Evolutionary conservation across 305 asterid genomes (phyloP).

Genomic region (Nicotiana rustica): DNA sequence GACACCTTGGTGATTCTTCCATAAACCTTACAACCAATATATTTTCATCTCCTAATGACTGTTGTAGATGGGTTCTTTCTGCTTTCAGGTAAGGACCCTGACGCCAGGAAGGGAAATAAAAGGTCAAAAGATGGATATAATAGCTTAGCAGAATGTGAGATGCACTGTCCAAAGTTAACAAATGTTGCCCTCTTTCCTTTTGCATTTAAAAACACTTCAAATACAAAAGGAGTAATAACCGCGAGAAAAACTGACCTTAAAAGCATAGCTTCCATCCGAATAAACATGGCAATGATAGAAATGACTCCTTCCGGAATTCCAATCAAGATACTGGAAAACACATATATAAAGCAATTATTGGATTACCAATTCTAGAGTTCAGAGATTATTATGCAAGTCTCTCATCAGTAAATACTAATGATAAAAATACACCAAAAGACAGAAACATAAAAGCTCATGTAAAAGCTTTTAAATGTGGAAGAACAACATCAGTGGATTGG

Average conservation of each 20-base stretch:
- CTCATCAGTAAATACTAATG: not conserved
- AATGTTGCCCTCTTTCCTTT: not conserved
- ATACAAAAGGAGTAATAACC: not conserved
- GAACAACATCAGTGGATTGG: not conserved
- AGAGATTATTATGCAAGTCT: constrained; percentile 5
- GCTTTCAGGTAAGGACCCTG: constrained; percentile 83
- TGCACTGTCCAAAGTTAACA: constrained; percentile 16
- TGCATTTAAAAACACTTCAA: not conserved
- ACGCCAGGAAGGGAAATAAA: constrained; percentile 25
- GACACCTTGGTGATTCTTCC: constrained; percentile 42
- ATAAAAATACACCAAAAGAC: not conserved
- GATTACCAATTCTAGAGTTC: not conserved
- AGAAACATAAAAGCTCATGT: not conserved
- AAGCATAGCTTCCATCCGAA: constrained; percentile 55
- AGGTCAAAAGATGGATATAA: constrained; percentile 3
- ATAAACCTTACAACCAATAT: constrained; percentile 69
- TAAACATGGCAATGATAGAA: constrained; percentile 58
- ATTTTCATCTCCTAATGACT: constrained; percentile 69
- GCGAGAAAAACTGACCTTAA: constrained; percentile 61
- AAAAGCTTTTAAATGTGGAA: not conserved
- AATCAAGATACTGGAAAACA: constrained; percentile 59
- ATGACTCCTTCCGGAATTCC: constrained; percentile 71
- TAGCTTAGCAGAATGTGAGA: not conserved
- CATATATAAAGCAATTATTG: constrained; percentile 34
- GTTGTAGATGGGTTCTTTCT: constrained; percentile 70